Conservation (phyloP, 805 yeast genomes). For the Grigorovia humatica region DNA sequence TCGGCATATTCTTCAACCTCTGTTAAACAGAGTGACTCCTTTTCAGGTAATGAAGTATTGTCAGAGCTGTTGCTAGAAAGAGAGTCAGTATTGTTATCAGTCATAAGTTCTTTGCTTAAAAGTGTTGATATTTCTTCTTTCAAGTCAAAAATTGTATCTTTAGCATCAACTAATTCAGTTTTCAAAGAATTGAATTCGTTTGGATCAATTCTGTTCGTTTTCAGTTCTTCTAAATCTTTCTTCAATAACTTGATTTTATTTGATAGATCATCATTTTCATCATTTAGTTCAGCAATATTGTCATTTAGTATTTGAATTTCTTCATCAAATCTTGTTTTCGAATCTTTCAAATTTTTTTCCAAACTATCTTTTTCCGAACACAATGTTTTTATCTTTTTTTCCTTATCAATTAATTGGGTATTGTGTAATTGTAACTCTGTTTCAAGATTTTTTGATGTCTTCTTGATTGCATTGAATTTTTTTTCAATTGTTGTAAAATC, state of each 20-base stretch:
- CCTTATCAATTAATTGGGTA: conserved; percentile 29
- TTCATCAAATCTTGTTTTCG: conserved; percentile 29
- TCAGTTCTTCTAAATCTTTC: conserved; percentile 1
- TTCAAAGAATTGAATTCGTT: not conserved
- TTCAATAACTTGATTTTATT: conserved; percentile 1
- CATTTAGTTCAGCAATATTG: conserved; percentile 51
- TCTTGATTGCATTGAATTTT: conserved; percentile 31
- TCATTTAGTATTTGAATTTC: conserved; percentile 41
- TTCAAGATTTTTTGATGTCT: conserved; percentile 29
- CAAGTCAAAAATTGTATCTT: not conserved
- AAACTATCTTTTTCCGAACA: conserved; percentile 33
- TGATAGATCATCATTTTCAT: conserved; percentile 46
- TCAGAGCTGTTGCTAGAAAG: not conserved
- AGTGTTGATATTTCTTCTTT: conserved; percentile 1
- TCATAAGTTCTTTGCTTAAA: not conserved
- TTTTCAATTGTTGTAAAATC: conserved; percentile 31
- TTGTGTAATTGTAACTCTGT: not conserved
- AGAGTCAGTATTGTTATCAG: not conserved
- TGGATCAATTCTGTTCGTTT: not conserved
- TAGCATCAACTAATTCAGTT: not conserved
- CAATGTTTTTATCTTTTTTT: conserved; percentile 36
- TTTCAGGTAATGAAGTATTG: not conserved
- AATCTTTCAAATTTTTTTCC: conserved; percentile 30
- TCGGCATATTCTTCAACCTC: conserved; percentile 1
- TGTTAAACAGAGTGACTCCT: not conserved